phyloP scores from a whole-genome alignment of 345 rosid genomes.

The Syzygium aqueum region DNA sequence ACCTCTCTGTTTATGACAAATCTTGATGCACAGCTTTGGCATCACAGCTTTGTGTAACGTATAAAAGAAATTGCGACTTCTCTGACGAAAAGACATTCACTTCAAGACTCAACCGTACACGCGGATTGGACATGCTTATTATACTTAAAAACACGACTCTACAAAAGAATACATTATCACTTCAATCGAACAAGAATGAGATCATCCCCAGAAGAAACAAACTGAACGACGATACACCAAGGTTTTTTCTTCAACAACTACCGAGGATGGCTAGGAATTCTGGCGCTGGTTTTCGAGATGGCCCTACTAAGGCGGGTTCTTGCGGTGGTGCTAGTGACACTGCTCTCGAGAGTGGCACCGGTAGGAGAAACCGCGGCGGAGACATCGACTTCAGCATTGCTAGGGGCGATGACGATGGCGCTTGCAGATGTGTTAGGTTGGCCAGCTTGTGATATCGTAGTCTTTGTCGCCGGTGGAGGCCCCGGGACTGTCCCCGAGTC shows the following conservation, averaged over 20 bases:
- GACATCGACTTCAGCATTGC: not conserved
- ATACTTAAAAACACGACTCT: not conserved
- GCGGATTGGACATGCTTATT: not conserved
- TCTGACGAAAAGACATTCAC: not conserved
- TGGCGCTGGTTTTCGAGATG: not conserved
- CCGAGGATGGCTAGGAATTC: not conserved
- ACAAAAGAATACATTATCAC: not conserved
- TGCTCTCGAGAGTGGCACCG: not conserved
- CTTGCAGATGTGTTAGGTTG: not conserved
- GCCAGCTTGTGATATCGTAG: not conserved
- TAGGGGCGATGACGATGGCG: not conserved
- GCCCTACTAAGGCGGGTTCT: not conserved
- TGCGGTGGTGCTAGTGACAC: not conserved
- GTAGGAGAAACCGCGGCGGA: not conserved
- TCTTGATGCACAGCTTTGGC: not conserved
- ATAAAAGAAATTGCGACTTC: not conserved
- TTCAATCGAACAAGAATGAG: not conserved
- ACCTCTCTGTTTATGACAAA: not conserved
- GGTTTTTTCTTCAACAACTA: not conserved
- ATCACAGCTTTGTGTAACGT: not conserved
- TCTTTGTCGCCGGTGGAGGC: not conserved
- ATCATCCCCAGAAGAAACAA: not conserved
- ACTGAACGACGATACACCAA: too few relatives aligned
- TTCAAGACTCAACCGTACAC: not conserved
- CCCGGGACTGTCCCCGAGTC: not conserved